A percentile compares a stretch with the other conserved stretches of the same genome.
Evolutionary conservation across 768 basidiomycete species (phyloP).

Genomic region (Boletus fagicola): DNA sequence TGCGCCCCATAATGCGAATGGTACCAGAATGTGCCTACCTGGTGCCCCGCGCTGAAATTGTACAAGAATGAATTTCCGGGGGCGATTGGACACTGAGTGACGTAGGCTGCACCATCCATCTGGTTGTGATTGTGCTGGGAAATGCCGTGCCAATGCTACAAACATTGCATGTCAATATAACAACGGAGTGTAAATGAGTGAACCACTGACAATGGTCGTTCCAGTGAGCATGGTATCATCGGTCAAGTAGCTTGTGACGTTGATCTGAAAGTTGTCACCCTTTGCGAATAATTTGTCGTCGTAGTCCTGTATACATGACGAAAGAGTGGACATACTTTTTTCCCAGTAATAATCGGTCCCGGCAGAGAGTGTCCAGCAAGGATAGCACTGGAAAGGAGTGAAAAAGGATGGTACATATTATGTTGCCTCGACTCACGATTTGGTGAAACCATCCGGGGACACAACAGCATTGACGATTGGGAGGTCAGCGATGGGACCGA

Average conservation of each 20-base stretch:
- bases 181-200: background rate
- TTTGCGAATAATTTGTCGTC: background rate
- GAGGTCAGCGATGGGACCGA: conserved; percentile 25
- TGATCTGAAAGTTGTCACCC: conserved; percentile 18
- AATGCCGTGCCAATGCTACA: conserved; percentile 28
- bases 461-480: conserved; percentile 20
- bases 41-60: conserved; percentile 30
- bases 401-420: background rate
- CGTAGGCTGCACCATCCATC: conserved; percentile 33
- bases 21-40: conserved; percentile 42
- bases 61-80: conserved; percentile 36
- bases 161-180: background rate
- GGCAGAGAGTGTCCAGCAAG: conserved; percentile 40
- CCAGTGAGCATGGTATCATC: conserved; percentile 20
- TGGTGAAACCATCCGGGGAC: conserved; percentile 38
- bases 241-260: conserved; percentile 17
- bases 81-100: conserved; percentile 41
- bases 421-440: conserved; percentile 16
- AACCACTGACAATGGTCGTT: conserved; percentile 17
- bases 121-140: conserved; percentile 23
- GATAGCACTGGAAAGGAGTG: conserved; percentile 27
- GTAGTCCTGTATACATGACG: background rate
- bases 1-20: conserved; percentile 21
- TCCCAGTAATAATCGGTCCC: conserved; percentile 38
- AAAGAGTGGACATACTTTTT: conserved; percentile 26